Conservation (phyloP, 2,329 filamentous ascomycete species). For the Colletotrichum somersetense region DNA sequence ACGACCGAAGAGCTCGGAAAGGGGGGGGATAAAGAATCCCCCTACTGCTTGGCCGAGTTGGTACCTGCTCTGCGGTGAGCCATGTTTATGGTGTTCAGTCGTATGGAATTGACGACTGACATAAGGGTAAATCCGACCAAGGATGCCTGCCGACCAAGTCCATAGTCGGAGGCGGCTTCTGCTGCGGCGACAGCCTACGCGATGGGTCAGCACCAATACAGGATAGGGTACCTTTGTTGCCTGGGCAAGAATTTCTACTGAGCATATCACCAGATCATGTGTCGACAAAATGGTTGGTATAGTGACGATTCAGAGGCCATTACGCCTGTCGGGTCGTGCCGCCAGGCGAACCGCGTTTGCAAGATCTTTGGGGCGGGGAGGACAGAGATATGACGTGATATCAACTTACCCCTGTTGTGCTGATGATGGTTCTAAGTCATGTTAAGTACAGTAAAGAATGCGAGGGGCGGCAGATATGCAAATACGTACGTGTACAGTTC, state of each 20-base stretch:
- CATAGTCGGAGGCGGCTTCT: slow-evolving; percentile 26
- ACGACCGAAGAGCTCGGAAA: slow-evolving; percentile 54
- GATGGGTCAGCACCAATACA: not conserved
- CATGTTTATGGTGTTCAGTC: not conserved
- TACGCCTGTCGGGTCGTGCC: slow-evolving; percentile 11
- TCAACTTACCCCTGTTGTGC: slow-evolving; percentile 33
- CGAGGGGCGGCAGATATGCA: not conserved
- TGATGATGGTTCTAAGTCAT: slow-evolving; percentile 29
- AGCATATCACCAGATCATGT: not conserved
- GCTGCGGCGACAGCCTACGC: slow-evolving; percentile 37
- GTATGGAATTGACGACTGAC: slow-evolving; percentile 23
- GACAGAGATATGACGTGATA: not conserved
- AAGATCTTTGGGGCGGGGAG: too few relatives aligned
- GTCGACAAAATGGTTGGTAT: not conserved
- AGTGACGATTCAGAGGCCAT: too few relatives aligned
- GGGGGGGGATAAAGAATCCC: slow-evolving; percentile 54
- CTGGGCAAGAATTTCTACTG: not conserved
- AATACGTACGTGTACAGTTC: slow-evolving; percentile 45
- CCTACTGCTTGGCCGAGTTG: slow-evolving; percentile 54
- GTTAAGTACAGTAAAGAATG: not conserved
- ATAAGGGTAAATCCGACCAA: slow-evolving; percentile 47
- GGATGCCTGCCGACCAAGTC: slow-evolving; percentile 28
- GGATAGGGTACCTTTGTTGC: too few relatives aligned
- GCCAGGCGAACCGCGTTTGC: slow-evolving; percentile 10
- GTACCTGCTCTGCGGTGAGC: slow-evolving; percentile 45